Evolutionary conservation across 2,329 filamentous ascomycete genomes (phyloP).

Genomic region (Fusarium sterilihyphosum): DNA sequence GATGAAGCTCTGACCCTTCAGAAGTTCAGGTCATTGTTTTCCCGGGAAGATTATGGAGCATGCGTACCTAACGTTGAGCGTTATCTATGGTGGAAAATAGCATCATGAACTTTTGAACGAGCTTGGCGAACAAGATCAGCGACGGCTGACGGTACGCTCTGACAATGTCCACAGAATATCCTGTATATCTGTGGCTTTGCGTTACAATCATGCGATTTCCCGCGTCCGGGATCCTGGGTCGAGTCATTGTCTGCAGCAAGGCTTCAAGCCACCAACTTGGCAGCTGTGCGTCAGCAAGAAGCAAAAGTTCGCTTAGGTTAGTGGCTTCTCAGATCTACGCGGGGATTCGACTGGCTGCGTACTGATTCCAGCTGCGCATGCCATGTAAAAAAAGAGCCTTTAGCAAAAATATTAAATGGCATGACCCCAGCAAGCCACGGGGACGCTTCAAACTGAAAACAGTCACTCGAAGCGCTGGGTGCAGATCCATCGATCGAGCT

Average conservation of each 20-base stretch:
- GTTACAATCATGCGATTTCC: not conserved
- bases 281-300: not conserved
- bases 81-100: not conserved
- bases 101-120: not conserved
- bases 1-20: not conserved
- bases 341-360: not conserved
- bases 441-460: not conserved
- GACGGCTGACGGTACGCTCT: not conserved
- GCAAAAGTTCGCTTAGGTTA: not conserved
- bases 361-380: not conserved
- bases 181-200: not conserved
- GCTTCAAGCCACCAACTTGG: not conserved
- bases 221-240: not conserved
- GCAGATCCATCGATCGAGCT: not conserved
- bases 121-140: not conserved
- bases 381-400: not conserved
- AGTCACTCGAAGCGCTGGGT: not conserved
- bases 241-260: not conserved
- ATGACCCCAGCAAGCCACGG: not conserved
- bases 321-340: not conserved
- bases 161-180: not conserved
- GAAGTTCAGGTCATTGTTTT: too few relatives aligned
- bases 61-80: too few relatives aligned
- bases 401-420: too few relatives aligned
- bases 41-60: not conserved